Conservation (phyloP, 495 filamentous ascomycete species). For the Peziza echinospora region DNA sequence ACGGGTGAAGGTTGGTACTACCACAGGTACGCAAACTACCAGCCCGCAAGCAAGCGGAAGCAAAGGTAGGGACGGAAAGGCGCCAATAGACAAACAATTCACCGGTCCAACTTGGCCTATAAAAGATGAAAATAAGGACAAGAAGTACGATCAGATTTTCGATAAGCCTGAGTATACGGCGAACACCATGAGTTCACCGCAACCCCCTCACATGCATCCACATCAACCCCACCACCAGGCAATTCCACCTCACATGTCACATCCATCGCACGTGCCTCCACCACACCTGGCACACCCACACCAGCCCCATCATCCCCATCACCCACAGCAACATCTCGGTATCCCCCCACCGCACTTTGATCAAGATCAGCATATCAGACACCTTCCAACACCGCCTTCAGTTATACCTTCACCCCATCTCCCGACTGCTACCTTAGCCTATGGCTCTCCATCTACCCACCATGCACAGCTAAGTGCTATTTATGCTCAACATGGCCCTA, state of each 20-base stretch:
- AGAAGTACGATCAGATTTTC: slow-evolving; percentile 43
- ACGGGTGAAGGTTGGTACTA: slow-evolving; percentile 36
- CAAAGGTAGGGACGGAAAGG: slow-evolving; percentile 26
- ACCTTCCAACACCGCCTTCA: slow-evolving; percentile 39
- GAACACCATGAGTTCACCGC: slow-evolving; percentile 30
- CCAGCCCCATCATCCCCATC: slow-evolving; percentile 21
- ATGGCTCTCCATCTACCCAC: slow-evolving; percentile 35
- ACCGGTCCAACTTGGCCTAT: slow-evolving; percentile 46
- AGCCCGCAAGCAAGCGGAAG: slow-evolving; percentile 4
- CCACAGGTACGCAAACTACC: slow-evolving; percentile 1
- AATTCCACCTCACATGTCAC: slow-evolving; percentile 30
- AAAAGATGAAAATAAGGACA: slow-evolving; percentile 32
- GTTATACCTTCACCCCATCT: slow-evolving; percentile 44
- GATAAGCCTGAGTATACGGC: slow-evolving; percentile 25
- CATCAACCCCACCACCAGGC: slow-evolving; percentile 40
- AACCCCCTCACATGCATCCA: slow-evolving; percentile 29
- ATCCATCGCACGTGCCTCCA: slow-evolving; percentile 23
- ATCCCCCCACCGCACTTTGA: slow-evolving; percentile 31
- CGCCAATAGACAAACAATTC: slow-evolving; percentile 42
- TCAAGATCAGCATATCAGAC: slow-evolving; percentile 47
- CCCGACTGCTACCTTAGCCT: slow-evolving; percentile 33
- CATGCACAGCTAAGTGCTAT: slow-evolving; percentile 32
- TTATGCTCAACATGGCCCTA: slow-evolving; percentile 32
- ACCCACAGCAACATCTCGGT: slow-evolving; percentile 26
- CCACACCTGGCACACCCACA: slow-evolving; percentile 29